phyloP scores from a whole-genome alignment of 768 basidiomycete species.

The Pleurotus tuber-regium region DNA sequence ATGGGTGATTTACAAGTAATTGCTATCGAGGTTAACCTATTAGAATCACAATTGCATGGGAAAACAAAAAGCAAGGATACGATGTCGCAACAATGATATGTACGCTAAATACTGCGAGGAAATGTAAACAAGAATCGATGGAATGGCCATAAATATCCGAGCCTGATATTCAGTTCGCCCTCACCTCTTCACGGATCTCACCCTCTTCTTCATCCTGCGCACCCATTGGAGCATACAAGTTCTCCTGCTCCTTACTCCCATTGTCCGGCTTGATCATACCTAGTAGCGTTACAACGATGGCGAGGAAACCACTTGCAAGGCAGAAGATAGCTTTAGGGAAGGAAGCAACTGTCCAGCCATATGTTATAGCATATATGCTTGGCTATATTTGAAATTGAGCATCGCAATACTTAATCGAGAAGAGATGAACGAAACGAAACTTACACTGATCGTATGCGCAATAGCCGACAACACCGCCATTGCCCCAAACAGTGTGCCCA shows the following conservation, averaged over 20 bases:
- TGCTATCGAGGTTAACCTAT: too few species aligned
- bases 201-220: slow-evolving; percentile 4
- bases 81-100: too few species aligned
- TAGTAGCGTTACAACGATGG: slow-evolving; percentile 35
- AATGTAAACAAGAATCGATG: too few species aligned
- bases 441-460: slow-evolving; percentile 59
- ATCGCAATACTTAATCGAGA: not conserved
- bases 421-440: slow-evolving; percentile 15
- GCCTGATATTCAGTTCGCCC: too few species aligned
- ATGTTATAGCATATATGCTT: slow-evolving; percentile 63
- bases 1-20: too few species aligned
- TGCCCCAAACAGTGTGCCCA: slow-evolving; percentile 69
- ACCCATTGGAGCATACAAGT: not conserved
- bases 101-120: too few species aligned
- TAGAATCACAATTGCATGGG: too few species aligned
- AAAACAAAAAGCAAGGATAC: too few species aligned
- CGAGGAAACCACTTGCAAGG: slow-evolving; percentile 54
- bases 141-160: too few species aligned
- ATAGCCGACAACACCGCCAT: slow-evolving; percentile 66
- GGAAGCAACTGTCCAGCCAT: slow-evolving; percentile 57
- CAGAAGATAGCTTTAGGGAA: slow-evolving; percentile 71
- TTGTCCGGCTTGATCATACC: slow-evolving; percentile 9
- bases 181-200: too few species aligned
- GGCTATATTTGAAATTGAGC: slow-evolving; percentile 41
- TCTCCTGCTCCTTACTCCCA: slow-evolving; percentile 1